These are phyloP conservation scores for Sphaerosporella brunnea DNA, from an alignment of 495 filamentous ascomycete genomes.

Conservation along the genomic window DNA sequence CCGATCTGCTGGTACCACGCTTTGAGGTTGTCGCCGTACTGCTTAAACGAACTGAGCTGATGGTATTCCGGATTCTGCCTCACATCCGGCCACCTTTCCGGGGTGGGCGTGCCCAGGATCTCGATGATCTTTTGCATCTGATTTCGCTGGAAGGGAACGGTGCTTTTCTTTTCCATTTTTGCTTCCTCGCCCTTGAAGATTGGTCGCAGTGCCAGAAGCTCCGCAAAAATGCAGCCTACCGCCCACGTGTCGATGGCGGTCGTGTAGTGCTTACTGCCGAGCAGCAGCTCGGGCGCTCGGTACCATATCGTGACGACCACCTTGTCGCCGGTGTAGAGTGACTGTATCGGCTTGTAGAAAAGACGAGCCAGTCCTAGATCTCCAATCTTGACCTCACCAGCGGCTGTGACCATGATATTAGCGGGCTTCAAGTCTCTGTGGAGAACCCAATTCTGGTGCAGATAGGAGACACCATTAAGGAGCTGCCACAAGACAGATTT, in stretches of 20 bases:
- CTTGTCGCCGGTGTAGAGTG: slow-evolving; percentile 85
- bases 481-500: slow-evolving; percentile 90
- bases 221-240: slow-evolving; percentile 93
- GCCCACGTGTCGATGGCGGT: slow-evolving; percentile 96
- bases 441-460: slow-evolving; percentile 93
- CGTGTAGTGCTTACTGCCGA: slow-evolving; percentile 85
- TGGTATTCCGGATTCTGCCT: slow-evolving; percentile 62
- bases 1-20: slow-evolving; percentile 40
- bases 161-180: slow-evolving; percentile 96
- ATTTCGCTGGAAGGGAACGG: slow-evolving; percentile 89
- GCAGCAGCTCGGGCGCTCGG: slow-evolving; percentile 79
- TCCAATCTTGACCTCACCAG: slow-evolving; percentile 78
- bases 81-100: slow-evolving; percentile 75
- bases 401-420: slow-evolving; percentile 94
- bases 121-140: slow-evolving; percentile 99
- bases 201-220: slow-evolving; percentile 72
- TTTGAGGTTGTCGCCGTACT: slow-evolving; percentile 33
- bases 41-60: slow-evolving; percentile 41
- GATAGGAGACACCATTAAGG: slow-evolving; percentile 79
- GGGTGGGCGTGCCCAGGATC: slow-evolving; percentile 75
- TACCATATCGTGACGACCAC: slow-evolving; percentile 99
- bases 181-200: slow-evolving; percentile 99
- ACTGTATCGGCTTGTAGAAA: slow-evolving; percentile 83
- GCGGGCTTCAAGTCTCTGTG: slow-evolving; percentile 94
- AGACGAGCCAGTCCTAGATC: slow-evolving; percentile 82